Base-by-base conservation (phyloP, 176 grass and related monocot species). In the Musa schizocarpa region DNA sequence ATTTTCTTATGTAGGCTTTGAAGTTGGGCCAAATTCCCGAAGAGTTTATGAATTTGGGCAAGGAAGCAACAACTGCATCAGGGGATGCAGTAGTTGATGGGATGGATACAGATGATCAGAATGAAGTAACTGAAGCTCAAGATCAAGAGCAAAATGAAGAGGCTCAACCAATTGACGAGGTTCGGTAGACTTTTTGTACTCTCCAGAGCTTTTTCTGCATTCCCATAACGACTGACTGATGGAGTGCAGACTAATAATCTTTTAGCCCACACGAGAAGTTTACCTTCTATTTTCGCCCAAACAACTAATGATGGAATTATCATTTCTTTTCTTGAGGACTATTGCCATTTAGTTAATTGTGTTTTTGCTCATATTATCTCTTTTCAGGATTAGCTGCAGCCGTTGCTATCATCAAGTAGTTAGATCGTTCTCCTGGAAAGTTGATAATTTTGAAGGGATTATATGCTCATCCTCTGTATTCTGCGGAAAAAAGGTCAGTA, bases 1-100 rank as follows among this genome's bases (percentile, higher is more conserved):
- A 63, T 54, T 10, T 63, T 19, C 1, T 52, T 43, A 54, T 51
- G 19, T 65, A 95, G 96, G 96, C 87, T 52, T 71, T 99, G 83
- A 99, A 92, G 79, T 90, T 83, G 72, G 95, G 88, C 43, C 88
- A 88, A 75, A 80, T 99, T 49, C 91, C 95, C 79, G 88, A 87
- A 25, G 91, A 95, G 59, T 99, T 99, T 88, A 84, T 86, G 52
- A 79, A 83, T 54, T 86, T 83, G 24, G 91, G 82, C 77, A 89
- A 84, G 49, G 74, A 70, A 21, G 75, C 82, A 17, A 87, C 75
- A 50, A 83, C 84, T 64, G 81, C 81, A 69, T 80, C 86, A 25
- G 78, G 58, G 50, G 27, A 88, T 72, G 86, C 81, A 71, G 84
- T 87, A 73, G 54, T 55, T 69, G 91, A 89, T 20, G 75, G 82